phyloP scores from a whole-genome alignment of 2,329 filamentous ascomycete species.

The Colletotrichum echinochloae region DNA sequence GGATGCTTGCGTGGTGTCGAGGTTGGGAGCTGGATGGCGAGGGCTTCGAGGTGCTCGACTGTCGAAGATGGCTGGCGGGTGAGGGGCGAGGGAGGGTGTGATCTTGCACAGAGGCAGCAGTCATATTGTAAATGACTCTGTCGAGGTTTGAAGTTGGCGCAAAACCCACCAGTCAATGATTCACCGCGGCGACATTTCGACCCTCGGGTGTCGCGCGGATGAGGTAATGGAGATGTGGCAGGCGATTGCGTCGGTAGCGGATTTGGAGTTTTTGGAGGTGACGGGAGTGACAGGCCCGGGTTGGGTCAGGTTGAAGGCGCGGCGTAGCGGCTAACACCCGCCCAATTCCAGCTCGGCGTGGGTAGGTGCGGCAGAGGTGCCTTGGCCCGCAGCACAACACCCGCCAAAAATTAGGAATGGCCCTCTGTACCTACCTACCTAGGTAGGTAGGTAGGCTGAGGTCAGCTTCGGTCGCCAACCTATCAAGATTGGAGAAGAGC shows the following conservation, averaged over 20 bases:
- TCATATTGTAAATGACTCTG: constrained; percentile 31
- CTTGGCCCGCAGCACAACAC: constrained; percentile 13
- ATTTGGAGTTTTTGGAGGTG: constrained; percentile 40
- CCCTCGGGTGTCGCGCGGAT: constrained; percentile 25
- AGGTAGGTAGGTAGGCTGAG: constrained; percentile 15
- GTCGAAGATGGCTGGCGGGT: constrained; percentile 34
- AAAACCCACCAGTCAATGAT: constrained; percentile 24
- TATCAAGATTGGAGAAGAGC: constrained; percentile 22
- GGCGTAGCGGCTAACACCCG: constrained; percentile 18
- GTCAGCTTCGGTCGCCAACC: constrained; percentile 32
- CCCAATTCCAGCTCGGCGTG: constrained; percentile 15
- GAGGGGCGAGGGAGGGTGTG: constrained; percentile 26
- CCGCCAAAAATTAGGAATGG: constrained; percentile 37
- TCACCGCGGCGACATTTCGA: constrained; percentile 38
- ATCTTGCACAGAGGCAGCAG: constrained; percentile 35
- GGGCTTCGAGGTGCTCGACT: constrained; percentile 35
- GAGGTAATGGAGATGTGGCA: constrained; percentile 20
- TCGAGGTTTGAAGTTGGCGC: constrained; percentile 20
- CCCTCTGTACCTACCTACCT: constrained; percentile 1
- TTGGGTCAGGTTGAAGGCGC: constrained; percentile 10
- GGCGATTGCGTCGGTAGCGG: constrained; percentile 38
- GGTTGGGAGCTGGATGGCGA: constrained; percentile 33
- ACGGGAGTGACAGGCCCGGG: constrained; percentile 28
- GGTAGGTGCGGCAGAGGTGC: constrained; percentile 13
- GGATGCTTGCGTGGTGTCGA: constrained; percentile 36